phyloP scores from a whole-genome alignment of 2,329 filamentous ascomycete species.

The Microsporum audouinii region DNA sequence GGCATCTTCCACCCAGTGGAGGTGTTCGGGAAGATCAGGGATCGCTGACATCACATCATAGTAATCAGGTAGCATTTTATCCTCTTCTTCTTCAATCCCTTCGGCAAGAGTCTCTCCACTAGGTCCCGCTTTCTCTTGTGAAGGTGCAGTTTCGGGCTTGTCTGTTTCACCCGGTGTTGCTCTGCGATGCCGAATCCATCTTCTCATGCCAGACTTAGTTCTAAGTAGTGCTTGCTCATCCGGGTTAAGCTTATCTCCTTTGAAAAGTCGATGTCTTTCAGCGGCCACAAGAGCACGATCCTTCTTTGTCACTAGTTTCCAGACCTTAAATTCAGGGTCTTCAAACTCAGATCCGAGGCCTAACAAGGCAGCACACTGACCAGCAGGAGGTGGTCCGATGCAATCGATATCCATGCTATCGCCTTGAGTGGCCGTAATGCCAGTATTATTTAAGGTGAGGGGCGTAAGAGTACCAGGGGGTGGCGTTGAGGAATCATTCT shows the following conservation, averaged over 20 bases:
- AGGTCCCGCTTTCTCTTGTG: conserved; percentile 38
- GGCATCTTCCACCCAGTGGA: conserved; percentile 80
- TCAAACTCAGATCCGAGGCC: conserved; percentile 73
- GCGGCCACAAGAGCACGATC: conserved; percentile 78
- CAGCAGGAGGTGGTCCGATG: conserved; percentile 52
- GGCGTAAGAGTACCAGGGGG: conserved; percentile 69
- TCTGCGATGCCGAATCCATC: conserved; percentile 70
- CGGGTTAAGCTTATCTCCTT: conserved; percentile 67
- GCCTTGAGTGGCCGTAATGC: conserved; percentile 48
- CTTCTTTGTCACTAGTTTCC: conserved; percentile 98
- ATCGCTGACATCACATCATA: conserved; percentile 80
- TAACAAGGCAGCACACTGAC: conserved; percentile 53
- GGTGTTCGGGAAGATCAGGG: conserved; percentile 65
- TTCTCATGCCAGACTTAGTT: conserved; percentile 77
- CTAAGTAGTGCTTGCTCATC: conserved; percentile 82
- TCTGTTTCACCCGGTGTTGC: conserved; percentile 47
- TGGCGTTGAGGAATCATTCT: conserved; percentile 76
- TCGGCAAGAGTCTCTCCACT: conserved; percentile 73
- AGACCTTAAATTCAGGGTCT: conserved; percentile 84
- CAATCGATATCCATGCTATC: conserved; percentile 84
- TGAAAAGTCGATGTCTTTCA: conserved; percentile 76
- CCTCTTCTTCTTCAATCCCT: conserved; percentile 83
- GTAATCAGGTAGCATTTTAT: conserved; percentile 81
- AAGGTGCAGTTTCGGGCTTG: conserved; percentile 31
- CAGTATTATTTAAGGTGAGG: conserved; percentile 56